phyloP scores from a whole-genome alignment of 148 eudicot genomes.

The Hydrangea macrophylla region DNA sequence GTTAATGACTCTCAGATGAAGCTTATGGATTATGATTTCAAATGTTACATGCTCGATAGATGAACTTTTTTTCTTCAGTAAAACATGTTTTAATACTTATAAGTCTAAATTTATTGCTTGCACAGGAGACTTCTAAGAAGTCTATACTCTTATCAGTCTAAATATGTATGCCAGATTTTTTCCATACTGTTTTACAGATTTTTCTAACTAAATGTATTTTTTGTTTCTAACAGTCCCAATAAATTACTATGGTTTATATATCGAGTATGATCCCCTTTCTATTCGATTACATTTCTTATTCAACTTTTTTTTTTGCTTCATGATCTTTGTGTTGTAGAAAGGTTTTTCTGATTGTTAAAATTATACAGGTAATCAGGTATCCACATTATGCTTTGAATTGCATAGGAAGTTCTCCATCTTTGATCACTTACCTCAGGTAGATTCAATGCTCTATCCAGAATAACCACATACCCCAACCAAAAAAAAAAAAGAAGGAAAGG shows the following conservation, averaged over 20 bases:
- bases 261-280: not conserved
- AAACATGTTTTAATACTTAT: not conserved
- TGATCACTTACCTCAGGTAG: slow-evolving; percentile 73
- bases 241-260: not conserved
- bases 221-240: not conserved
- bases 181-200: not conserved
- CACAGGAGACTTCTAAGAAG: not conserved
- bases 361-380: slow-evolving; percentile 69
- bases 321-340: not conserved
- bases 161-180: not conserved
- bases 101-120: not conserved
- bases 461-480: not conserved
- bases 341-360: slow-evolving; percentile 16
- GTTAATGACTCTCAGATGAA: no score
- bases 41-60: no score
- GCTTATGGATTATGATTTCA: no score
- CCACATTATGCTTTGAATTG: slow-evolving; percentile 77
- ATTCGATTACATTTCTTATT: not conserved
- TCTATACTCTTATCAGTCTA: not conserved
- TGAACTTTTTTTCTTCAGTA: no score
- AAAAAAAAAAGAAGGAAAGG: no score
- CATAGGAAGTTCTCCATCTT: slow-evolving; percentile 50
- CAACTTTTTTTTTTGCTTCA: slow-evolving; percentile 1
- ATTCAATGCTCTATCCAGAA: slow-evolving; percentile 13
- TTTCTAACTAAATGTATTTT: not conserved